A percentile compares a stretch with the other conserved stretches of the same genome.
Conservation (phyloP, 2,329 filamentous ascomycete species). For the Monosporascus sp. region DNA sequence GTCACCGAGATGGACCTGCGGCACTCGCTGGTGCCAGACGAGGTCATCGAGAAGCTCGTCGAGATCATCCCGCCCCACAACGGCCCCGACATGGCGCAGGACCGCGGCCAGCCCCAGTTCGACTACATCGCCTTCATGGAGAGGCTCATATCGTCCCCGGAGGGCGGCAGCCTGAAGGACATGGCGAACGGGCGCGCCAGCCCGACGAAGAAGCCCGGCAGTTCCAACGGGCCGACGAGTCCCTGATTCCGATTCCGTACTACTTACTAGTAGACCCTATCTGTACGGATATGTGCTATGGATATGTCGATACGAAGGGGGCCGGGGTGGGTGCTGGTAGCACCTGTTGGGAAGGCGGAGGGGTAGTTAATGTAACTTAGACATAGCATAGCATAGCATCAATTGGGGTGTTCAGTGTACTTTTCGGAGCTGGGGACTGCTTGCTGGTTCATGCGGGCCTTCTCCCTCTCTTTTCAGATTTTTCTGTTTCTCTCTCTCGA, state of each 20-base stretch:
- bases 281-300: too few species aligned
- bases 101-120: constrained; percentile 79
- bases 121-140: constrained; percentile 99
- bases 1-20: constrained; percentile 96
- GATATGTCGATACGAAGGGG: background rate
- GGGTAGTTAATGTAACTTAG: too few species aligned
- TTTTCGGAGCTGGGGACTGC: constrained; percentile 2
- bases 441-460: background rate
- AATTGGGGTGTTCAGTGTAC: constrained; percentile 3
- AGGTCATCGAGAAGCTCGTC: constrained; percentile 89
- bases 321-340: too few species aligned
- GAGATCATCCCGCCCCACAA: constrained; percentile 79
- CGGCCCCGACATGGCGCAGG: constrained; percentile 80
- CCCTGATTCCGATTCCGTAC: too few species aligned
- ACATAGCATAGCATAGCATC: background rate
- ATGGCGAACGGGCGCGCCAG: constrained; percentile 24
- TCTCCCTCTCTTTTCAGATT: background rate
- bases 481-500: background rate
- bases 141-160: constrained; percentile 53
- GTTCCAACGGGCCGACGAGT: background rate
- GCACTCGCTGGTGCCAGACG: constrained; percentile 91
- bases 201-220: constrained; percentile 22
- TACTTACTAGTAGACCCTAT: too few species aligned
- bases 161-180: constrained; percentile 22
- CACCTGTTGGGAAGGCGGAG: too few species aligned